Evolutionary conservation across 306 rosid genomes (phyloP), one percentile per base, ranked within the genome.

Genomic region (Pyrus communis): DNA sequence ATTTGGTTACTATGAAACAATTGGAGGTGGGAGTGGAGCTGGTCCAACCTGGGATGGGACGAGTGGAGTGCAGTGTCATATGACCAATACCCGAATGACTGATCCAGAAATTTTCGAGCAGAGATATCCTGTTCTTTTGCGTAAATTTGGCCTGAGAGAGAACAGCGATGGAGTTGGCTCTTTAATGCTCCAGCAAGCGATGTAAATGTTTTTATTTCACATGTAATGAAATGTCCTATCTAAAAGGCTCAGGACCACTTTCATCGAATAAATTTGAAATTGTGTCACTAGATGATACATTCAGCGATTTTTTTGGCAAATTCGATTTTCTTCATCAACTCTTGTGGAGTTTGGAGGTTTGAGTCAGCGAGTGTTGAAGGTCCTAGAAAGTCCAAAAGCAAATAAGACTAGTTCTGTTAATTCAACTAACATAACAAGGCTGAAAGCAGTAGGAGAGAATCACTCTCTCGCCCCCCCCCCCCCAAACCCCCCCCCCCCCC

Each of bases 71-170:
- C 98, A 94, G 40, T 87, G 94, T 82, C 97, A 94, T 82, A 94
- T 94, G 98, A 94, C 98, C 82, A 94, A 94, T 75, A 94, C 98
- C 60, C 77, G 93, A 74, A 94, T 94, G 95, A 92, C 98, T 42
- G 97, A 94, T 83, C 97, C 91, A 0, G 96, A 92, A 93, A 94
- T 92, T 73, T 86, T 94, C 18, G 96, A 92, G 86, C 93, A 94
- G 91, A 86, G 96, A 62, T 91, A 92, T 83, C 96, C 98, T 8
- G 98, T 94, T 67, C 67, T 90, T 77, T 74, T 94, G 83, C 96
- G 84, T 80, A 87, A 80, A 80, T 94, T 94, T 85, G 89, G 85
- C 46, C 88, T 94, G 6, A 85, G 97, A 81, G 87, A 75, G 79
- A 87, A 88, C 78, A 94, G 97, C 57, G 97, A 15, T 19, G 19